Conservation (phyloP, 179 eudicot genomes). For the Nepenthes alata region DNA sequence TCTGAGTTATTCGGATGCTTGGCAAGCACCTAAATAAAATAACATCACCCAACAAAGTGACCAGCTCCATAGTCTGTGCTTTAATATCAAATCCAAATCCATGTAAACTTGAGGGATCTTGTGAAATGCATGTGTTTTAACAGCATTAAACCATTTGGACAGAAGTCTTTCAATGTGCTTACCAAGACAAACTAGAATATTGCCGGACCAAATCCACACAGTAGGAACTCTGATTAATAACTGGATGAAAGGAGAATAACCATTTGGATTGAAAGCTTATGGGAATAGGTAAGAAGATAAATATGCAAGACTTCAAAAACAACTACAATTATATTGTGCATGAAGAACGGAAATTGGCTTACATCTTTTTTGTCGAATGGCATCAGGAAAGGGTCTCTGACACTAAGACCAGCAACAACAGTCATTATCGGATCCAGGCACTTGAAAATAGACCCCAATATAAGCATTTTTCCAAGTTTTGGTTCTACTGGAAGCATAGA, state of each 20-base stretch:
- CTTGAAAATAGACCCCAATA: slow-evolving; percentile 60
- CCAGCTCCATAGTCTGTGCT: neutral
- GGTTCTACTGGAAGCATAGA: slow-evolving; percentile 76
- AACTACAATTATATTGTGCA: neutral
- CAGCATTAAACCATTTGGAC: neutral
- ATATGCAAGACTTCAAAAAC: neutral
- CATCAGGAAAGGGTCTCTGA: slow-evolving; percentile 61
- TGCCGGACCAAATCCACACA: no score
- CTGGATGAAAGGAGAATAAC: no score
- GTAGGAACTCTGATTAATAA: no score
- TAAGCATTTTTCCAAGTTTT: slow-evolving; percentile 67
- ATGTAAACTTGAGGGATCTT: neutral
- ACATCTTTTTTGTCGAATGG: slow-evolving; percentile 70
- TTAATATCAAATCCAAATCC: neutral
- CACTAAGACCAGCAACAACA: slow-evolving; percentile 68
- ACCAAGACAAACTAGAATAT: neutral
- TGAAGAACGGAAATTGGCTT: slow-evolving; percentile 9
- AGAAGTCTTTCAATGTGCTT: no score
- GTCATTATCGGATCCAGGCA: slow-evolving; percentile 74
- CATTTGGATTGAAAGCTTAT: no score
- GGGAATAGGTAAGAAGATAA: neutral
- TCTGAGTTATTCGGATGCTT: no score
- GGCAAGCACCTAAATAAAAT: no score
- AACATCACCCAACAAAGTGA: no score
- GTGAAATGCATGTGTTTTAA: neutral